Evolutionary conservation across 2,329 filamentous ascomycete genomes (phyloP).

Genomic region (Epichloe aotearoae): DNA sequence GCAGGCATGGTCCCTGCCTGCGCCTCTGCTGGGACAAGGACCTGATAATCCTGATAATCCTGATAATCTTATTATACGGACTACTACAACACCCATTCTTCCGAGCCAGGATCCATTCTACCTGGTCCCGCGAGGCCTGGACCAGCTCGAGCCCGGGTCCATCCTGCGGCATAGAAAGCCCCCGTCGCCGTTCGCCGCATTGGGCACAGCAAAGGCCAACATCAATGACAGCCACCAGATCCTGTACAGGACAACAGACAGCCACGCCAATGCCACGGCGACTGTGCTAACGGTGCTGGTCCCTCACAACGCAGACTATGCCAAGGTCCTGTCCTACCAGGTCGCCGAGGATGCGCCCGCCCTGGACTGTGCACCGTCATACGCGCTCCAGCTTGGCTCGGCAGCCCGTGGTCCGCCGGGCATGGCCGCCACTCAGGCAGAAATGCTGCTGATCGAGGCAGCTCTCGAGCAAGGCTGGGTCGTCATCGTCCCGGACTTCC

Average conservation of each 20-base stretch:
- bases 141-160: slow-evolving; percentile 7
- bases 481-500: slow-evolving; percentile 33
- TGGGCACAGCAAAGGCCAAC: slow-evolving; percentile 2
- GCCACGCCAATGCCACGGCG: slow-evolving; percentile 19
- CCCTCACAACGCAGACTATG: slow-evolving; percentile 17
- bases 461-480: slow-evolving; percentile 30
- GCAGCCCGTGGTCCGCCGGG: slow-evolving; percentile 15
- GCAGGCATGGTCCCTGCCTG: not conserved
- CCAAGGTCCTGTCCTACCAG: slow-evolving; percentile 28
- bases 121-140: slow-evolving; percentile 7
- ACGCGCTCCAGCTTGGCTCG: slow-evolving; percentile 11
- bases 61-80: too few relatives aligned
- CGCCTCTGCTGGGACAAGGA: not conserved
- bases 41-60: too few relatives aligned
- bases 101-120: slow-evolving; percentile 1
- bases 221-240: slow-evolving; percentile 18
- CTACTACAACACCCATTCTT: not conserved
- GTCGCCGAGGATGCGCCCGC: slow-evolving; percentile 26
- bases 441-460: slow-evolving; percentile 12
- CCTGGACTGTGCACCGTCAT: slow-evolving; percentile 20
- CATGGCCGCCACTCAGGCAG: slow-evolving; percentile 14
- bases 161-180: slow-evolving; percentile 12
- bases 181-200: slow-evolving; percentile 11
- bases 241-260: slow-evolving; percentile 26
- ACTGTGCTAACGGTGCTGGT: slow-evolving; percentile 26